Conservation (phyloP, 176 grass and related monocot species). For the Aegilops longissima region DNA sequence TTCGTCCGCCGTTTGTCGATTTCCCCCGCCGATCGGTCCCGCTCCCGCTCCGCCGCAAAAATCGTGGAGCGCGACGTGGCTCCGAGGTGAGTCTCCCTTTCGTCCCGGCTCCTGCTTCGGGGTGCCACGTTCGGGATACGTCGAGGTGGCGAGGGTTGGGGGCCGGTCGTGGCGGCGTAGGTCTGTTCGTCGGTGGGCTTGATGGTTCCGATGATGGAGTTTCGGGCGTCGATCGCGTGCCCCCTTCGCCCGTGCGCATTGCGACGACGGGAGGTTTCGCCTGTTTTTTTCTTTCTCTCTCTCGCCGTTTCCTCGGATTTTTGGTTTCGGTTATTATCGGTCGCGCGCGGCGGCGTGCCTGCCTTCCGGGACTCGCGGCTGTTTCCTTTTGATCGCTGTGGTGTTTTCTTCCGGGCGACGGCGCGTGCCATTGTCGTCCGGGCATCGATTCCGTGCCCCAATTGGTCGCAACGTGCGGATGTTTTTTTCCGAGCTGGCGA, state of each 20-base stretch:
- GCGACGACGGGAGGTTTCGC: background rate
- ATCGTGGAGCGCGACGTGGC: background rate
- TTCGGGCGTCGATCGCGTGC: slow-evolving; percentile 13
- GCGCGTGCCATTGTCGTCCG: background rate
- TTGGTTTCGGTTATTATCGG: slow-evolving; percentile 10
- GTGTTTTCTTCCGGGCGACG: background rate
- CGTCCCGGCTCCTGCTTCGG: background rate
- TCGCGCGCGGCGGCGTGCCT: slow-evolving; percentile 12
- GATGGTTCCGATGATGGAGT: background rate
- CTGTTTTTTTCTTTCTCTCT: background rate
- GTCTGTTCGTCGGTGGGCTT: background rate
- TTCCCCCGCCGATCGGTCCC: background rate
- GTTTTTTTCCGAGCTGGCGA: slow-evolving; percentile 20
- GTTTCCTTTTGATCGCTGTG: slow-evolving; percentile 26
- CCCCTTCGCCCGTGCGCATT: background rate
- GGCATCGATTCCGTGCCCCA: slow-evolving; percentile 30
- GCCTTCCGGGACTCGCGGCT: background rate
- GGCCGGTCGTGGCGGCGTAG: background rate
- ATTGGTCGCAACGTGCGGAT: slow-evolving; percentile 33
- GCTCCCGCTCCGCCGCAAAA: background rate
- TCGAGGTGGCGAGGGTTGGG: background rate
- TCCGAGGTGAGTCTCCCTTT: background rate
- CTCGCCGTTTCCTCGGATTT: background rate
- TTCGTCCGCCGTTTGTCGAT: background rate
- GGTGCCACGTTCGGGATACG: background rate